Base-by-base conservation (phyloP, 2,329 filamentous ascomycete genomes). In the Penicillium corylophilum region DNA sequence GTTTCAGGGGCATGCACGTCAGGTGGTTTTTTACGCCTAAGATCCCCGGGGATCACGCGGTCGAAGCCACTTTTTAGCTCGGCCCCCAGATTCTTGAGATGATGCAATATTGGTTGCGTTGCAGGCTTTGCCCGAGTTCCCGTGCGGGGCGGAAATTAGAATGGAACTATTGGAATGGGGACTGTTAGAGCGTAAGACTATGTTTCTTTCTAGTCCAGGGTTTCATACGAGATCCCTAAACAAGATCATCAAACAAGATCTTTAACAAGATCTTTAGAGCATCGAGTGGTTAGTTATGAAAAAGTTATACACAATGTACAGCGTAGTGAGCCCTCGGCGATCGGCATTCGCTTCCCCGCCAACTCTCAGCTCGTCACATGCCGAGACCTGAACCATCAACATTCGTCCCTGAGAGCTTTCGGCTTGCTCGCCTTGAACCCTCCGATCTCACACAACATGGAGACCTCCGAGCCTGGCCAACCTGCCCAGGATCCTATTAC, bases 311-410 rank as follows among this genome's bases (percentile, higher is more conserved):
- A 18, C n/a, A 5, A 7, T 18, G 33, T 28, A 8, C 5, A 35
- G 5, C 2, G 33, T 20, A 20, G 16, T 20, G 3, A 36, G 18
- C 28, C 51, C 59, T 60, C 60, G 63, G 60, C 56, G 58, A 63
- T 64, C 63, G 62, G 62, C 58, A 48, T 54, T 62, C 58, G 57
- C 57, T 54, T 60, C 61, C 63, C 62, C 62, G 54, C 62, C 61
- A 58, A 64, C 55, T 46, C 43, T 51, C 23, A 44, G 46, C 50
- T 42, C 48, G 55, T 65, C 63, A 65, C 63, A 64, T 65, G 63
- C 54, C 49, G 44, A 41, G 40, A 52, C 44, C 16, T 35, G 26
- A 33, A 33, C 44, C 18, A 24, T 36, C 23, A n/a, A 49, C 4
- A 10, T 38, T 18, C 33, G 16, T n/a, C 16, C 33, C 33, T 18